These are phyloP conservation scores for Speleostelium caveatum DNA, from an alignment of 78 protist genomes.

Conservation along the genomic window DNA sequence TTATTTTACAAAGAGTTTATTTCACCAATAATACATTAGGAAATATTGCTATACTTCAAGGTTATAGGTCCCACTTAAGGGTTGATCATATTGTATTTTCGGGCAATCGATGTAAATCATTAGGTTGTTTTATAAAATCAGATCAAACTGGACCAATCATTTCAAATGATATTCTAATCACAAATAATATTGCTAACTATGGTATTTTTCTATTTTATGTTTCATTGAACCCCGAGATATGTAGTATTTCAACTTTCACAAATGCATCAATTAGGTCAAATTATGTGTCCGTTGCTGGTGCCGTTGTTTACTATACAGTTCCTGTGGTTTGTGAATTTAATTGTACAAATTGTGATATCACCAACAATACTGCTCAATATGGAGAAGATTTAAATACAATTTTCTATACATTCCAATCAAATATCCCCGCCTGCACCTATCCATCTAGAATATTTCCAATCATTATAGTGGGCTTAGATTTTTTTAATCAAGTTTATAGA, in stretches of 20 bases:
- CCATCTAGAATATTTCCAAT: conserved; percentile 15
- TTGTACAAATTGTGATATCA: not conserved
- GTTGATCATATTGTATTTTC: not conserved
- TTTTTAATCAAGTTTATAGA: not conserved
- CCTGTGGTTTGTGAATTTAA: not conserved
- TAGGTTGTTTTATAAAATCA: not conserved
- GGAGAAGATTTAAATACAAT: not conserved
- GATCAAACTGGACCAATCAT: conserved; percentile 14
- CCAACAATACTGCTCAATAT: not conserved
- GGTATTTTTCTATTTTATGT: conserved; percentile 4
- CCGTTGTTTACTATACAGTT: not conserved
- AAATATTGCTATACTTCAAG: not conserved
- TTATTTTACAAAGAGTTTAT: not conserved
- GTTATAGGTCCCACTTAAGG: not conserved
- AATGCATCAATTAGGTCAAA: not conserved
- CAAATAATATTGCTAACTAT: not conserved
- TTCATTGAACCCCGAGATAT: not conserved
- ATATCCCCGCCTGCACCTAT: not conserved
- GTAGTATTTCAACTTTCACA: not conserved
- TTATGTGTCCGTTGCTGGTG: not conserved
- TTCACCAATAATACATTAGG: conserved; percentile 5
- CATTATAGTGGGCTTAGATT: not conserved
- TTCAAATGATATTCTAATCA: not conserved
- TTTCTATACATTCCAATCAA: not conserved
- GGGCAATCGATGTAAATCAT: not conserved